Conservation (phyloP, 768 basidiomycete genomes). For the Ramaria sp. region DNA sequence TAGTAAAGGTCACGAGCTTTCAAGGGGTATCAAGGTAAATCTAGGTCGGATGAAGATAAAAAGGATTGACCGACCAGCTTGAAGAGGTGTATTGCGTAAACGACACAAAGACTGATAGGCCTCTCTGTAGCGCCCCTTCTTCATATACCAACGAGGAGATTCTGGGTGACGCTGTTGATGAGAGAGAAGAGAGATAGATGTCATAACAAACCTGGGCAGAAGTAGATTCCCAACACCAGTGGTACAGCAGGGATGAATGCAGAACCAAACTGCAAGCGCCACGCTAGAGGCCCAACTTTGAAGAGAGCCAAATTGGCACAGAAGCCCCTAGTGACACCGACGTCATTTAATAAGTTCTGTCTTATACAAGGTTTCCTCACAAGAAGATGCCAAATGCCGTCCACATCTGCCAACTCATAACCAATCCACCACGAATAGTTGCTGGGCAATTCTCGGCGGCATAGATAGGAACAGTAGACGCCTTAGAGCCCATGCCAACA, state of each 20-base stretch:
- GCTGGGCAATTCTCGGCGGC: constrained; percentile 39
- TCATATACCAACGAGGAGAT: constrained; percentile 27
- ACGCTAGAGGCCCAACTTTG: constrained; percentile 22
- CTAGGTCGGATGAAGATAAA: not conserved
- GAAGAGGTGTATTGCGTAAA: constrained; percentile 24
- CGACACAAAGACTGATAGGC: constrained; percentile 24
- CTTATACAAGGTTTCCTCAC: not conserved
- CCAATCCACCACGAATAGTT: constrained; percentile 24
- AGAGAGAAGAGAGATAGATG: not conserved
- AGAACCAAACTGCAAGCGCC: constrained; percentile 30
- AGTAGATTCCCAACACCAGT: constrained; percentile 34
- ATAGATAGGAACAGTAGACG: constrained; percentile 50
- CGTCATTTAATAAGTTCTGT: not conserved
- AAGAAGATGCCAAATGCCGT: constrained; percentile 27
- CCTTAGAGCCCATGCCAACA: constrained; percentile 56
- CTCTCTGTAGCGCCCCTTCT: constrained; percentile 23
- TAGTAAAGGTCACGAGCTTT: constrained; percentile 29
- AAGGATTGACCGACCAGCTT: constrained; percentile 15
- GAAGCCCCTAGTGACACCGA: constrained; percentile 17
- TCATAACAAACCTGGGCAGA: constrained; percentile 34
- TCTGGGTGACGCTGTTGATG: not conserved
- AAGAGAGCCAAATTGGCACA: constrained; percentile 22
- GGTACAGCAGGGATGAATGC: constrained; percentile 30
- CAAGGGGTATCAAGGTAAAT: not conserved
- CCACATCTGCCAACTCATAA: constrained; percentile 31